Evolutionary conservation across 1,139 yeast species (phyloP).

Genomic region (Diutina ranongensis): DNA sequence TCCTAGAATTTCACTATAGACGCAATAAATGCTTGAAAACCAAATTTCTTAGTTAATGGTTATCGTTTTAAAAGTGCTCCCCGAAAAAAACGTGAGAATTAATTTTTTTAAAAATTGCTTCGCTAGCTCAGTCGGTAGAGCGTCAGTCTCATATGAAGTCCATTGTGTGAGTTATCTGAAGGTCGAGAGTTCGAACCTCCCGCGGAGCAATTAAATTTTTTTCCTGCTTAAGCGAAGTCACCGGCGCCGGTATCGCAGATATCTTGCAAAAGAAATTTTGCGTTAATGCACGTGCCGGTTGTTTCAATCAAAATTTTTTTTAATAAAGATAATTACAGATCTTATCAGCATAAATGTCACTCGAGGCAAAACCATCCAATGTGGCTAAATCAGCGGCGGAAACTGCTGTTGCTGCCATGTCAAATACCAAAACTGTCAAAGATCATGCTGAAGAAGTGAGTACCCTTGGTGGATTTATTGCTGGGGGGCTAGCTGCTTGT

Average conservation of each 20-base stretch:
- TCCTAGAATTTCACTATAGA: no score
- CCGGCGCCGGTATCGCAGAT: not conserved
- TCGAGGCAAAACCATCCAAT: not conserved
- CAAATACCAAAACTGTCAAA: not conserved
- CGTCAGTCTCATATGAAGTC: conserved; percentile 6
- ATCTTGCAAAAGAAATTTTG: not conserved
- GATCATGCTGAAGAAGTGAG: conserved; percentile 31
- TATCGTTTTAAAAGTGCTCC: no score
- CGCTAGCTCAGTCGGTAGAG: conserved; percentile 7
- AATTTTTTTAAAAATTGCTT: no score
- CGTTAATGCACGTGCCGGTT: not conserved
- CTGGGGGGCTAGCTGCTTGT: conserved; percentile 95
- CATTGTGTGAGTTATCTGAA: not conserved
- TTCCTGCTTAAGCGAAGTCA: not conserved
- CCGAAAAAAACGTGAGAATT: no score
- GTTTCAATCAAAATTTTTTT: not conserved
- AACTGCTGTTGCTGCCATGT: not conserved
- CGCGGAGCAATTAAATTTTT: conserved; percentile 1
- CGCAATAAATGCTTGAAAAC: no score
- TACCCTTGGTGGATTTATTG: conserved; percentile 71
- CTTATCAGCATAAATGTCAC: no score
- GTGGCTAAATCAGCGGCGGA: not conserved
- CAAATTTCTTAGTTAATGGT: no score
- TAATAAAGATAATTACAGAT: not conserved
- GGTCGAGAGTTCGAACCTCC: conserved; percentile 7